Evolutionary conservation across 257 asterid genomes (phyloP).

Genomic region (Solanum piurae): DNA sequence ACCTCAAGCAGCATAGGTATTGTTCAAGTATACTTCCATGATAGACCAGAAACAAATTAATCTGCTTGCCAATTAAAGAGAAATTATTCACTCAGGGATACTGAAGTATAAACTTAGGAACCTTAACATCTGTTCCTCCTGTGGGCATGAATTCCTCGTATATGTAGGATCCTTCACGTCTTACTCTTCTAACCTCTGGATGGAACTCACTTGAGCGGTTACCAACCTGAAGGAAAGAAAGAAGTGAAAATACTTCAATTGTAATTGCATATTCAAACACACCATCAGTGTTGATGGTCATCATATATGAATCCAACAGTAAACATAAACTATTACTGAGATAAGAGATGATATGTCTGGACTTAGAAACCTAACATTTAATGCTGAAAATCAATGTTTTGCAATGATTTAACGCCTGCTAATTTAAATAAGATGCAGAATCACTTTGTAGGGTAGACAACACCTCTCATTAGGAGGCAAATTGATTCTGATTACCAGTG

Average conservation of each 20-base stretch:
- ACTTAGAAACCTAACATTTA: background rate
- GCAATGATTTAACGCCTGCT: background rate
- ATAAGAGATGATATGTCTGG: background rate
- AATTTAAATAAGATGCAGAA: background rate
- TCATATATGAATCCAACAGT: background rate
- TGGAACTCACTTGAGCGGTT: slow-evolving; percentile 97
- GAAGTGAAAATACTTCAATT: background rate
- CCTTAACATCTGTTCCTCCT: slow-evolving; percentile 99
- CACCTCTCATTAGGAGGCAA: background rate
- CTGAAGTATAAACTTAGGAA: slow-evolving; percentile 9
- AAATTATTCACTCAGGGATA: background rate
- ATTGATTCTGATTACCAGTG: background rate
- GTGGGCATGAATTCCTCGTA: slow-evolving; percentile 99
- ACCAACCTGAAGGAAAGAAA: slow-evolving; percentile 60
- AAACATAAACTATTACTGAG: background rate
- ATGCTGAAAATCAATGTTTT: background rate
- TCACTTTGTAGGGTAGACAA: background rate
- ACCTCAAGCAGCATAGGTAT: background rate
- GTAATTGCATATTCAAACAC: background rate
- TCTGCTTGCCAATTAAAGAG: background rate
- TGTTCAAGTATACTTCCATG: background rate
- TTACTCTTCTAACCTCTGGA: slow-evolving; percentile 93
- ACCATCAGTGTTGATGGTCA: background rate
- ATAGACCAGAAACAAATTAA: background rate
- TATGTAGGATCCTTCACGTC: slow-evolving; percentile 98